Base-by-base conservation (phyloP, 2,329 filamentous ascomycete species). In the Passalora sequoiae region DNA sequence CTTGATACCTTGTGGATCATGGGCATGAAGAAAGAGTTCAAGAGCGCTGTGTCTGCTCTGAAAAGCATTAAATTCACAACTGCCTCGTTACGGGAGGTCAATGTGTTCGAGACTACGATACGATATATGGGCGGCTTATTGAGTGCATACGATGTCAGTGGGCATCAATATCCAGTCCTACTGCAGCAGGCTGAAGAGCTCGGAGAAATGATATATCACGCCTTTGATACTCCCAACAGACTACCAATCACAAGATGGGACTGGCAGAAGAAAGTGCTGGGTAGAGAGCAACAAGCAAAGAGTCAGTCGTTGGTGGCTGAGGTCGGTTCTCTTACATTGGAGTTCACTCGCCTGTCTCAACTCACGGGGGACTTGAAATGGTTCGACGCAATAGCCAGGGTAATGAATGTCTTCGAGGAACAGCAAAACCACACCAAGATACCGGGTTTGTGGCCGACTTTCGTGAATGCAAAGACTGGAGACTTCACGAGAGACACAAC, bases 1-100 rank as follows among this genome's bases (percentile, higher is more conserved):
- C 68, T 89, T 37, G 83, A 86, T 59, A 80, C 79, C n/a, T 68
- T 87, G 10, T 86, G 82, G 81, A 82, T 86, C 51, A 80, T 86
- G 76, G 82, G 75, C 3, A 54, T 86, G 47, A 73, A 73, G 47
- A 70, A 77, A 1, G 82, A 86, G 46, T 87, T 86, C 57, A 72
- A 78, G 25, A 70, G 76, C 52, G 82, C 82, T 1, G 76, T 82
- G 3, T 66, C 70, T 40, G 77, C 76, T 1, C 74, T 80, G 7
- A 69, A 74, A 59, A 53, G 67, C 16, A 78, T 86, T 42, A 79
- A 84, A 59, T 86, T 84, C 58, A 73, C 75, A 2, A 72, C 65
- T 2, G 76, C 76, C 0, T 61, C 63, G 5, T 53, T 65, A 17
- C 59, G 63, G 5, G 68, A 75, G 36, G 74, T 85, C 50, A 84